A percentile compares a stretch with the other conserved stretches of the same genome.
These are phyloP conservation scores for Phyllachora maydis DNA, from an alignment of 2,329 filamentous ascomycete genomes.

Conservation along the genomic window DNA sequence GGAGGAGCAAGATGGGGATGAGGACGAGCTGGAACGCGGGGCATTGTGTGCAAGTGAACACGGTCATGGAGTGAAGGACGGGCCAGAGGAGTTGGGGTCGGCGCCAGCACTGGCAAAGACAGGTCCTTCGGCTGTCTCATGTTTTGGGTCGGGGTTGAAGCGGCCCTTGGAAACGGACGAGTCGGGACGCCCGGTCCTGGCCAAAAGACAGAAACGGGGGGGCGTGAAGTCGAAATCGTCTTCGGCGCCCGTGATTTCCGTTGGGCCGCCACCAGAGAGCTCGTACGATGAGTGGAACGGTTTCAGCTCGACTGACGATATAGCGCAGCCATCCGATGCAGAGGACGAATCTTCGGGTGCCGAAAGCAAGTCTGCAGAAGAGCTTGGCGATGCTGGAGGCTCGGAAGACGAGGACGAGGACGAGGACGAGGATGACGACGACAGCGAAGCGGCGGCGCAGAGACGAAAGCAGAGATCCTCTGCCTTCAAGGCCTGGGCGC, in stretches of 20 bases:
- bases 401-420: slow-evolving; percentile 11
- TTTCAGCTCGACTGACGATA: slow-evolving; percentile 31
- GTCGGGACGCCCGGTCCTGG: slow-evolving; percentile 60
- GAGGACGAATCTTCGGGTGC: slow-evolving; percentile 8
- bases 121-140: slow-evolving; percentile 1
- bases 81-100: slow-evolving; percentile 1
- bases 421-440: too few species aligned
- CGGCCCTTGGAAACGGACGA: slow-evolving; percentile 65
- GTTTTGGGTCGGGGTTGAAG: slow-evolving; percentile 63
- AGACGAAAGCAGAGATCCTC: slow-evolving; percentile 25
- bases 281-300: slow-evolving; percentile 37
- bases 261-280: slow-evolving; percentile 19
- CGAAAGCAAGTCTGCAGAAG: slow-evolving; percentile 8
- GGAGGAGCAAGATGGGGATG: slow-evolving; percentile 6
- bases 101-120: slow-evolving; percentile 2
- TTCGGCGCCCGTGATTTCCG: slow-evolving; percentile 17
- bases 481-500: slow-evolving; percentile 89
- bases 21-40: too few species aligned
- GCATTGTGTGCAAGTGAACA: too few species aligned
- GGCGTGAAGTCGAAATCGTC: slow-evolving; percentile 34
- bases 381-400: slow-evolving; percentile 12
- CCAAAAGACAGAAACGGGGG: slow-evolving; percentile 58
- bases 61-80: too few species aligned
- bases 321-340: too few species aligned
- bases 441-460: slow-evolving; percentile 12